Conservation (phyloP, 495 filamentous ascomycete genomes). For the Neurospora sp. region DNA sequence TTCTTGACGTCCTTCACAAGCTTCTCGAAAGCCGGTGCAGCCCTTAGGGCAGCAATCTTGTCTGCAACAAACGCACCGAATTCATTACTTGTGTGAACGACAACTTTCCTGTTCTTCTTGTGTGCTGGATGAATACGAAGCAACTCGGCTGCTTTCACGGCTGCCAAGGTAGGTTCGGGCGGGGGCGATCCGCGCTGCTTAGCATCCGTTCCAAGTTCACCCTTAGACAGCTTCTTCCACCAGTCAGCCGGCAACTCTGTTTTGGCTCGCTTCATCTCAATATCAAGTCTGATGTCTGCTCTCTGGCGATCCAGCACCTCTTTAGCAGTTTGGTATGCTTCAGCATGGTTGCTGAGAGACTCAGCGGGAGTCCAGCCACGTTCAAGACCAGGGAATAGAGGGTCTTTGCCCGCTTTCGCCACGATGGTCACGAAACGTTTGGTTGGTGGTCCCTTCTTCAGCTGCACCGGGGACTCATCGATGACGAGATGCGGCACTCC, state of each 20-base stretch:
- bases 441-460: constrained; percentile 18
- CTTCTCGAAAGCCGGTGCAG: constrained; percentile 6
- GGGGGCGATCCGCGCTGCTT: constrained; percentile 6
- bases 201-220: background rate
- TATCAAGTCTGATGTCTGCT: constrained; percentile 16
- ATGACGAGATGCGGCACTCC: constrained; percentile 20
- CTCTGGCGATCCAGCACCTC: constrained; percentile 13
- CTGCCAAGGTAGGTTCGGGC: constrained; percentile 9
- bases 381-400: constrained; percentile 15
- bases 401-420: constrained; percentile 14
- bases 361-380: constrained; percentile 19
- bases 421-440: constrained; percentile 20
- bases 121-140: constrained; percentile 15
- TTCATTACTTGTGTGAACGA: background rate
- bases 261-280: constrained; percentile 14
- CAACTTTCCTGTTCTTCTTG: constrained; percentile 6
- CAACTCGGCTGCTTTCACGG: constrained; percentile 9
- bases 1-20: background rate
- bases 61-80: constrained; percentile 4
- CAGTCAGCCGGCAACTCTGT: constrained; percentile 19
- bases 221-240: constrained; percentile 12
- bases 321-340: constrained; percentile 14
- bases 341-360: constrained; percentile 17
- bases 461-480: constrained; percentile 11
- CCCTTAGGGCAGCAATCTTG: constrained; percentile 4